A percentile compares a stretch with the other conserved stretches of the same genome.
Conservation (phyloP, 768 basidiomycete genomes). For the Boletus eberwhitei region DNA sequence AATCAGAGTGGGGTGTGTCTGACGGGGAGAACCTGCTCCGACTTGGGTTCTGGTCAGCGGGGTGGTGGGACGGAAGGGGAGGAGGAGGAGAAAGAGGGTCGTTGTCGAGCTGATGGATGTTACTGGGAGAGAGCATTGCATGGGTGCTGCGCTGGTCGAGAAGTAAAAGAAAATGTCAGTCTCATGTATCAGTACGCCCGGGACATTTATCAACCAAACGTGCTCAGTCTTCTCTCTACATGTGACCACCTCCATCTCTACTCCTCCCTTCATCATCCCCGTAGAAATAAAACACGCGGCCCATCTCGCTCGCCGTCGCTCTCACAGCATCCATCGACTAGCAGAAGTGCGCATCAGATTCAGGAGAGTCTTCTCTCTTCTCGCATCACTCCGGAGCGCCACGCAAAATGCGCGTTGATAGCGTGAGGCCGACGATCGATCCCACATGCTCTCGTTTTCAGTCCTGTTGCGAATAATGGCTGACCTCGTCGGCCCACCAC, state of each 20-base stretch:
- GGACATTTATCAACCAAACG: constrained; percentile 8
- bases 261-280: background rate
- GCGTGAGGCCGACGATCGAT: constrained; percentile 19
- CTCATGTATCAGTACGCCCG: background rate
- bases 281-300: background rate
- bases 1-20: constrained; percentile 27
- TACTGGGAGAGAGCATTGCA: constrained; percentile 18
- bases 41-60: background rate
- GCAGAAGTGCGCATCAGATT: background rate
- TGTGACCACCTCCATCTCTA: background rate
- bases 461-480: constrained; percentile 2
- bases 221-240: background rate
- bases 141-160: constrained; percentile 8
- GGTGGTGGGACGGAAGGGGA: background rate
- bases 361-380: background rate
- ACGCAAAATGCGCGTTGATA: constrained; percentile 6
- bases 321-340: background rate
- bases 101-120: constrained; percentile 16
- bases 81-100: background rate
- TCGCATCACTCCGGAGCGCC: constrained; percentile 1
- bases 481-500: background rate
- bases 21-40: constrained; percentile 1
- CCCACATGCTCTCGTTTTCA: background rate
- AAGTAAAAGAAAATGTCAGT: constrained; percentile 1
- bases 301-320: background rate